Percentiles rank a stretch among this genome's conserved stretches.
Evolutionary conservation across 1,139 yeast species (phyloP).

Genomic region (Geotrichum fermentans): DNA sequence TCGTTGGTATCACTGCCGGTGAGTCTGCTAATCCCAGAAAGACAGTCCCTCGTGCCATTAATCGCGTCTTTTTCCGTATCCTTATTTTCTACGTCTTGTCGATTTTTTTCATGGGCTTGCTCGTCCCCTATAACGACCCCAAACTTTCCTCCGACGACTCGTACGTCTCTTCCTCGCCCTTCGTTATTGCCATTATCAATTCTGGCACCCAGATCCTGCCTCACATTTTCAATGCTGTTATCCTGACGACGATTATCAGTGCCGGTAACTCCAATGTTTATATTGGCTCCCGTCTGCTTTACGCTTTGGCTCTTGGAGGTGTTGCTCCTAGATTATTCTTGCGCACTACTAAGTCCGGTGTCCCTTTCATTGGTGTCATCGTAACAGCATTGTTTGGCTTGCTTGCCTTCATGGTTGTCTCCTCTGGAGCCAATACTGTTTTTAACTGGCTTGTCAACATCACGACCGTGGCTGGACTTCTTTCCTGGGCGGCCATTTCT

Average conservation of each 20-base stretch:
- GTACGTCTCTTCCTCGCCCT: slow-evolving; percentile 74
- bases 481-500: slow-evolving; percentile 72
- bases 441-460: slow-evolving; percentile 76
- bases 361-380: slow-evolving; percentile 57
- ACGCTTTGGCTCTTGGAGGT: slow-evolving; percentile 57
- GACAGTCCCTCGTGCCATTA: slow-evolving; percentile 73
- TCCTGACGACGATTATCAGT: slow-evolving; percentile 61
- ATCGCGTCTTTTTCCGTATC: slow-evolving; percentile 71
- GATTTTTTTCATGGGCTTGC: slow-evolving; percentile 56
- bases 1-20: slow-evolving; percentile 68
- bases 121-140: slow-evolving; percentile 60
- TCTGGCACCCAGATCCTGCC: slow-evolving; percentile 54
- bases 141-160: slow-evolving; percentile 41
- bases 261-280: slow-evolving; percentile 82
- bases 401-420: slow-evolving; percentile 64
- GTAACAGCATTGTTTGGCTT: slow-evolving; percentile 58
- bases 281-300: slow-evolving; percentile 69
- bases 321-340: slow-evolving; percentile 67
- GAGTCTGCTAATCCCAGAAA: slow-evolving; percentile 73
- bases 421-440: slow-evolving; percentile 59
- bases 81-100: slow-evolving; percentile 62
- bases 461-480: slow-evolving; percentile 71
- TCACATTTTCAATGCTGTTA: slow-evolving; percentile 70
- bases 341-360: slow-evolving; percentile 66
- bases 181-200: slow-evolving; percentile 57